Evolutionary conservation across 192 early-diverging fungal species (phyloP), one percentile per base, ranked within the genome.

Genomic region (Spizellomyces punctatus): DNA sequence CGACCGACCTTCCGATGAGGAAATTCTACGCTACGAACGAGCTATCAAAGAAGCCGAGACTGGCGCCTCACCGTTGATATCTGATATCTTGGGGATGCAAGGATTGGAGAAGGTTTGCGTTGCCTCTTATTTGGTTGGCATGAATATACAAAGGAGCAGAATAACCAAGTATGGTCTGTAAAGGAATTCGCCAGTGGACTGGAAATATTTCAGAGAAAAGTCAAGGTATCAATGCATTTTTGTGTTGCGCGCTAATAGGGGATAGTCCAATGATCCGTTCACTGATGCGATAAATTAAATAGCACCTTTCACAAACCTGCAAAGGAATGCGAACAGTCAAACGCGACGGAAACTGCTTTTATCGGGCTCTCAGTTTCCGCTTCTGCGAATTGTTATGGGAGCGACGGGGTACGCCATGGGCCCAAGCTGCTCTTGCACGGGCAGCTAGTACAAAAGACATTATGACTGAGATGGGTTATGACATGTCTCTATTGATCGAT

Each of bases 291-390:
- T 36, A 0, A 36, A 36, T 48, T 45, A 55, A 16, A 46, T 46
- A 42, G 46, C 36, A 17, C 44, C 19, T 62, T 1, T 52, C 52
- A 19, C 8, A 8, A 6, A 50, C 71, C 6, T 67, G 56, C 49
- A 5, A 54, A 16, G 64, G 63, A 7, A 6, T 68, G 66, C 62
- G 70, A 10, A 14, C 46, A n/a, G 50, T 42, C 27, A 60, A 36
- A 16, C 64, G 64, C 55, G 81, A 86, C 69, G 85, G 85, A 5
- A 87, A 83, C 75, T 87, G 85, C 72, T 87, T 87, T 73, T 87
- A 85, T 76, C 73, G 85, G n/a, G 85, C 81, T 3, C 66, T 87
- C 50, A 64, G 64, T 4, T 87, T 76, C 58, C 71, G 77, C 12
- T 64, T 83, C 4, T 83, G 81, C 65, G 85, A 87, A 63, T 57